Conservation (phyloP, 495 filamentous ascomycete genomes). For the Patellaria atrata region DNA sequence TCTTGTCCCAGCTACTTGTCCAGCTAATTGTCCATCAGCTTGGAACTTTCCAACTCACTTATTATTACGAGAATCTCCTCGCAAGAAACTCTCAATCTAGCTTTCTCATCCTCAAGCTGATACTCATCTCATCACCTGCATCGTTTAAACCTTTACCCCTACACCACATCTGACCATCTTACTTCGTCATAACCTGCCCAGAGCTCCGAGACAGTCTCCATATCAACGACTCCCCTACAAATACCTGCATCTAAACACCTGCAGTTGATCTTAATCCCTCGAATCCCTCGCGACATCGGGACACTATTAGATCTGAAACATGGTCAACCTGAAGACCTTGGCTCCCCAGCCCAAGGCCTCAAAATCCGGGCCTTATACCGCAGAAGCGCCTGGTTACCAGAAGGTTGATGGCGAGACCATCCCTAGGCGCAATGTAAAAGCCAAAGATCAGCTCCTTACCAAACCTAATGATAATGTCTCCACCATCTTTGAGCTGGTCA, state of each 20-base stretch:
- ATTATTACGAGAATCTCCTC: no score
- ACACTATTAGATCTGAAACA: no score
- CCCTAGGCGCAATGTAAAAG: slow-evolving; percentile 61
- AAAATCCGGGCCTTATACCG: slow-evolving; percentile 53
- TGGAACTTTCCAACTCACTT: no score
- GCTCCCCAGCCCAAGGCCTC: slow-evolving; percentile 47
- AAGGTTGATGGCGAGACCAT: slow-evolving; percentile 78
- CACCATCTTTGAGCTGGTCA: slow-evolving; percentile 82
- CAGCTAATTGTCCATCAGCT: no score
- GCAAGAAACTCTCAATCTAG: no score
- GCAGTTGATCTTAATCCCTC: not conserved
- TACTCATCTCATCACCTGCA: no score
- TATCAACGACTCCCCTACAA: slow-evolving; percentile 4
- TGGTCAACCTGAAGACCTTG: slow-evolving; percentile 31
- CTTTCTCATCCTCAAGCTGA: no score
- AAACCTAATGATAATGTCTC: slow-evolving; percentile 54
- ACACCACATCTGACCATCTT: not conserved
- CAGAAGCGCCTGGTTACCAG: slow-evolving; percentile 60
- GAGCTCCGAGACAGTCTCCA: not conserved
- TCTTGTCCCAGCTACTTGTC: no score
- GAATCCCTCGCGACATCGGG: not conserved
- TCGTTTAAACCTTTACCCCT: not conserved
- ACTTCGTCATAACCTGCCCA: not conserved
- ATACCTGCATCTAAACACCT: not conserved
- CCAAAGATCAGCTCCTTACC: slow-evolving; percentile 53